A percentile compares a stretch with the other conserved stretches of the same genome.
Evolutionary conservation across 768 basidiomycete genomes (phyloP).

Genomic region (Amanita rimosa): DNA sequence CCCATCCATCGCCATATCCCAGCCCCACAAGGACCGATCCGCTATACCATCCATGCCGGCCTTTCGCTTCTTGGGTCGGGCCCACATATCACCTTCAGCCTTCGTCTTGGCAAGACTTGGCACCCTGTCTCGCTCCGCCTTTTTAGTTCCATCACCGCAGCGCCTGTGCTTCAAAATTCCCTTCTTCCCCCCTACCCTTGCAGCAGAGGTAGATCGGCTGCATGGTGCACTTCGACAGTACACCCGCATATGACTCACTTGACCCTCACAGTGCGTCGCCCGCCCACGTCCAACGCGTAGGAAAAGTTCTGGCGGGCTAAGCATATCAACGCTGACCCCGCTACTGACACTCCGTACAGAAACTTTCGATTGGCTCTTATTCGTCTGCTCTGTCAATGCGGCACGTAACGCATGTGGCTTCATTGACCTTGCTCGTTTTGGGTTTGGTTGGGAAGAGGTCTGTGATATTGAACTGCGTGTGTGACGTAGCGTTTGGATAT

Average conservation of each 20-base stretch:
- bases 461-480: constrained; percentile 33
- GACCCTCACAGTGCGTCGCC: constrained; percentile 22
- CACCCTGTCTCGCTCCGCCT: constrained; percentile 26
- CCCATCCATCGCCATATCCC: neutral
- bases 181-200: constrained; percentile 12
- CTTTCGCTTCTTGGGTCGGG: constrained; percentile 13
- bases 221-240: constrained; percentile 62
- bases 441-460: constrained; percentile 10
- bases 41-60: constrained; percentile 5
- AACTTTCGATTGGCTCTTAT: constrained; percentile 9
- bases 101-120: constrained; percentile 53
- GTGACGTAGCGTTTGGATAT: constrained; percentile 17
- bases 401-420: neutral
- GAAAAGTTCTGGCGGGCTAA: constrained; percentile 27
- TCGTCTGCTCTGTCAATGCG: constrained; percentile 24
- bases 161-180: constrained; percentile 16
- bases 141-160: constrained; percentile 14
- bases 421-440: constrained; percentile 8
- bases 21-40: neutral
- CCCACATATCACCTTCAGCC: constrained; percentile 49
- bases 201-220: constrained; percentile 44
- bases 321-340: constrained; percentile 4
- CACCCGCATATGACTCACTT: constrained; percentile 44
- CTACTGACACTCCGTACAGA: neutral
- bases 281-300: constrained; percentile 23